A percentile compares a stretch with the other conserved stretches of the same genome.
These are phyloP conservation scores for Cladosporium colombiae DNA, from an alignment of 2,329 filamentous ascomycete species.

Conservation along the genomic window DNA sequence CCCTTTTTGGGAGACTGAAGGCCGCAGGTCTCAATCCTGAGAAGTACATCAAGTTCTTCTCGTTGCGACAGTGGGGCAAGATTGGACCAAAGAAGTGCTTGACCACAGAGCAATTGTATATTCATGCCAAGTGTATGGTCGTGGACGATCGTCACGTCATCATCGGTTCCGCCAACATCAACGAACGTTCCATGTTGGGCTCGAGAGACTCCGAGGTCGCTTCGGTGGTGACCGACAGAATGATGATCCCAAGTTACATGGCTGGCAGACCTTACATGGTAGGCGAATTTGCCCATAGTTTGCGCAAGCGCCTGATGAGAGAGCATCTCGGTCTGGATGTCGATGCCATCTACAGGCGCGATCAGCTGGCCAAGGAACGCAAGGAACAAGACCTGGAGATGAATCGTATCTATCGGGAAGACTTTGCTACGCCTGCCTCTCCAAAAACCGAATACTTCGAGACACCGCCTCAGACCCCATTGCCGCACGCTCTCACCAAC, in stretches of 20 bases:
- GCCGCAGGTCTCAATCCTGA: conserved; percentile 84
- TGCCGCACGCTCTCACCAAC: conserved; percentile 25
- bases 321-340: conserved; percentile 96
- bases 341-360: conserved; percentile 66
- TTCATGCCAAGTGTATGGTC: conserved; percentile 95
- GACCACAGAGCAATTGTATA: conserved; percentile 95
- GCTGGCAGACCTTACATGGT: conserved; percentile 85
- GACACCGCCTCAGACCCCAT: conserved; percentile 38
- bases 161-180: conserved; percentile 98
- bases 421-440: conserved; percentile 21
- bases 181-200: conserved; percentile 93
- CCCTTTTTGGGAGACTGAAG: conserved; percentile 84
- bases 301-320: conserved; percentile 91
- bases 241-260: conserved; percentile 92
- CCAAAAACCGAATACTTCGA: conserved; percentile 29
- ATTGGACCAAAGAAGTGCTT: conserved; percentile 80
- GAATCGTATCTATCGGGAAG: conserved; percentile 38
- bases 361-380: conserved; percentile 36
- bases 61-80: conserved; percentile 86
- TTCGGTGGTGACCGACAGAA: conserved; percentile 85
- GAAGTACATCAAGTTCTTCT: conserved; percentile 95
- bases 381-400: conserved; percentile 64
- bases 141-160: conserved; percentile 91
- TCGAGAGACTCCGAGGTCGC: conserved; percentile 90
- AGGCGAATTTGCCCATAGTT: conserved; percentile 86